Evolutionary conservation across 2,329 filamentous ascomycete genomes (phyloP).

Genomic region (Fusarium tjaetaba): DNA sequence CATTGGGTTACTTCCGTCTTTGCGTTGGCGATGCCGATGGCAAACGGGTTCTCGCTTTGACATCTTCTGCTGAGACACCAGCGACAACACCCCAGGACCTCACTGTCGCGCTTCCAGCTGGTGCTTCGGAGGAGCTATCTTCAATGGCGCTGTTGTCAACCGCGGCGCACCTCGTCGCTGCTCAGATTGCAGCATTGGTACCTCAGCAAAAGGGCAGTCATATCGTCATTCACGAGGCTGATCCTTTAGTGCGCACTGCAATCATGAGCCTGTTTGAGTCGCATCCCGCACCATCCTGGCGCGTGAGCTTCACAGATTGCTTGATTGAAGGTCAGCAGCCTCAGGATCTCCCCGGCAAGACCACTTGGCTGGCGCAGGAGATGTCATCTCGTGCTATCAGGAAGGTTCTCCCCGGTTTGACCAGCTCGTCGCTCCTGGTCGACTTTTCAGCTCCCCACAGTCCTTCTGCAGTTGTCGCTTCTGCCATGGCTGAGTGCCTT

Average conservation of each 20-base stretch:
- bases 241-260: background rate
- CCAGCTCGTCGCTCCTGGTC: background rate
- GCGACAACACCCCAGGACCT: background rate
- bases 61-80: background rate
- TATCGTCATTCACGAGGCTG: background rate
- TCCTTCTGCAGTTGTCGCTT: background rate
- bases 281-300: background rate
- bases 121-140: background rate
- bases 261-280: background rate
- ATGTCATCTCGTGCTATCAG: background rate
- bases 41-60: background rate
- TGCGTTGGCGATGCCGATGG: background rate
- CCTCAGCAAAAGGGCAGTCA: background rate
- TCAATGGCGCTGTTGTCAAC: background rate
- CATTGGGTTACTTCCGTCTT: background rate
- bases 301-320: background rate
- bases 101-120: background rate
- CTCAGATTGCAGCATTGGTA: background rate
- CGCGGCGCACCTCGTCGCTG: background rate
- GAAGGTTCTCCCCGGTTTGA: background rate
- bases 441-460: background rate
- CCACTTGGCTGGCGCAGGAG: background rate
- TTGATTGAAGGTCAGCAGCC: background rate
- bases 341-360: background rate
- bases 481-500: background rate